phyloP scores from a whole-genome alignment of 257 asterid species.

The Scutellaria baicalensis region DNA sequence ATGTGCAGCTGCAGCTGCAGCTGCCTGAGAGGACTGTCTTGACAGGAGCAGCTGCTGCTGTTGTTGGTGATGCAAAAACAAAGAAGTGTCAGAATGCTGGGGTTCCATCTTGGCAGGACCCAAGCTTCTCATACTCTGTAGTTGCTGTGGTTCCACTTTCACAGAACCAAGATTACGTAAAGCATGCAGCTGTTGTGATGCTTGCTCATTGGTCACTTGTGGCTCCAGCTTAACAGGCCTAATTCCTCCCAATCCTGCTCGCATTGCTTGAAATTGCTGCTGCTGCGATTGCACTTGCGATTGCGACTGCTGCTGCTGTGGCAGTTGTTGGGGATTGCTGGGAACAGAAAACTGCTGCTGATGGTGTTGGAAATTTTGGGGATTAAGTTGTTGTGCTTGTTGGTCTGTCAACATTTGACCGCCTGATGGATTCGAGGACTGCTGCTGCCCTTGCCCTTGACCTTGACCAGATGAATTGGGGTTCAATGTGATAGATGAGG shows the following conservation, averaged over 20 bases:
- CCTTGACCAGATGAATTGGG: slow-evolving; percentile 43
- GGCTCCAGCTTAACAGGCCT: slow-evolving; percentile 63
- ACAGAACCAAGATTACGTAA: slow-evolving; percentile 48
- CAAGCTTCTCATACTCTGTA: slow-evolving; percentile 53
- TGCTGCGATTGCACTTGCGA: neutral
- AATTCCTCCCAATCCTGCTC: slow-evolving; percentile 53
- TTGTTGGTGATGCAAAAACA: slow-evolving; percentile 62
- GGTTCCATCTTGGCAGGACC: slow-evolving; percentile 63
- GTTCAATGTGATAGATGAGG: slow-evolving; percentile 39
- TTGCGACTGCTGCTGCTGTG: slow-evolving; percentile 24
- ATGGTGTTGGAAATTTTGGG: slow-evolving; percentile 50
- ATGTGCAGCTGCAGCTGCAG: slow-evolving; percentile 77
- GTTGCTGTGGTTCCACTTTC: slow-evolving; percentile 68
- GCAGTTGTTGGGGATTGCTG: slow-evolving; percentile 46
- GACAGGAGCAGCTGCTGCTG: slow-evolving; percentile 58
- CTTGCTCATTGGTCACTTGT: slow-evolving; percentile 49
- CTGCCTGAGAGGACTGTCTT: slow-evolving; percentile 56
- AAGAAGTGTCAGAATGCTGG: slow-evolving; percentile 59
- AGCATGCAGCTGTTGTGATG: slow-evolving; percentile 49
- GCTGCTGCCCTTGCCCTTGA: slow-evolving; percentile 64
- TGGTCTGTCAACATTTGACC: slow-evolving; percentile 47
- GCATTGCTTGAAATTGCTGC: slow-evolving; percentile 62
- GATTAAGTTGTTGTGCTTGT: slow-evolving; percentile 47
- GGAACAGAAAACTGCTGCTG: slow-evolving; percentile 54
- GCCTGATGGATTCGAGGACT: slow-evolving; percentile 40